phyloP scores from a whole-genome alignment of 305 asterid species.

The Fraxinus greggii region DNA sequence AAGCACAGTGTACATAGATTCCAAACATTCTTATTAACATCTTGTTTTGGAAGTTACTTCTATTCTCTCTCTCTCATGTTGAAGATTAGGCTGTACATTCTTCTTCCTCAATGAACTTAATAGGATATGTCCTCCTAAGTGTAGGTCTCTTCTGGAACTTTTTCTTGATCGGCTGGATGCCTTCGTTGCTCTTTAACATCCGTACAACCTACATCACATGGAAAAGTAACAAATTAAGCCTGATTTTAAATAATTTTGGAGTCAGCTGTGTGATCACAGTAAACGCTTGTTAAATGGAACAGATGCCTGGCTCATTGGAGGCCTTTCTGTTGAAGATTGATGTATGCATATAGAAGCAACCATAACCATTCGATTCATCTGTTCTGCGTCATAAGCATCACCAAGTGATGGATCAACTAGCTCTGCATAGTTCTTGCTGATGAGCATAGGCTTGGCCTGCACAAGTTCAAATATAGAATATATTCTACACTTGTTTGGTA shows the following conservation, averaged over 20 bases:
- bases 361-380: slow-evolving; percentile 34
- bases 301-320: slow-evolving; percentile 47
- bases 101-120: slow-evolving; percentile 25
- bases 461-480: neutral
- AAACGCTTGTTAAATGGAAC: slow-evolving; percentile 15
- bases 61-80: neutral
- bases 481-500: neutral
- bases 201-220: slow-evolving; percentile 29
- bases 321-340: slow-evolving; percentile 39
- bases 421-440: slow-evolving; percentile 28
- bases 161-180: slow-evolving; percentile 27
- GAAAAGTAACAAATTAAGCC: neutral
- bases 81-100: slow-evolving; percentile 18
- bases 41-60: neutral
- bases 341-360: slow-evolving; percentile 47
- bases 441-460: slow-evolving; percentile 50
- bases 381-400: slow-evolving; percentile 37
- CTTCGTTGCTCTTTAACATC: slow-evolving; percentile 37
- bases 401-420: slow-evolving; percentile 42
- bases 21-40: neutral
- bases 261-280: no score
- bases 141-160: slow-evolving; percentile 41
- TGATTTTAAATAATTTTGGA: neutral
- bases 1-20: neutral
- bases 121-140: slow-evolving; percentile 28